Evolutionary conservation across 2,329 filamentous ascomycete species (phyloP).

Genomic region (Verticillium zaregamsianum): DNA sequence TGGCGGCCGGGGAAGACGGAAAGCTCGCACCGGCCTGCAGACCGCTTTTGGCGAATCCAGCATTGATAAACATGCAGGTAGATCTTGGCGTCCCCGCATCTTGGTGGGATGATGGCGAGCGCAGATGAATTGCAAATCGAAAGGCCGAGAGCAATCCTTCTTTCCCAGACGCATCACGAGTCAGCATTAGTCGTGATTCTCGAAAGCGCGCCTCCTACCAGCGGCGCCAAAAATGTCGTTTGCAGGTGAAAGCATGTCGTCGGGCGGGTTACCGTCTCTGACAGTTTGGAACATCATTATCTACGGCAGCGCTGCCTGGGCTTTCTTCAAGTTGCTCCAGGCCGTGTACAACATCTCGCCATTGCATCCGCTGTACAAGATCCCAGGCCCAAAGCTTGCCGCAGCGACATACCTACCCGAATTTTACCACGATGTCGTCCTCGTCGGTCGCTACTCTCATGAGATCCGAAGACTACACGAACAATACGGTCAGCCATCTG

Average conservation of each 20-base stretch:
- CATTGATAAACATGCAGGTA: neutral
- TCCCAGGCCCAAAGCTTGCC: constrained; percentile 32
- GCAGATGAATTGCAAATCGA: neutral
- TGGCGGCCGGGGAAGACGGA: neutral
- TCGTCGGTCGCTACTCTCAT: constrained; percentile 27
- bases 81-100: neutral
- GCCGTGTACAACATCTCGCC: constrained; percentile 32
- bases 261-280: neutral
- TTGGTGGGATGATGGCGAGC: neutral
- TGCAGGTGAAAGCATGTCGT: neutral
- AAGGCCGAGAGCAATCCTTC: neutral
- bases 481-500: constrained; percentile 23
- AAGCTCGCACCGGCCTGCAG: neutral
- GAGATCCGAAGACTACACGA: constrained; percentile 30
- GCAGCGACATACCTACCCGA: constrained; percentile 31
- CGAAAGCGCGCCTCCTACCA: neutral
- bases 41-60: neutral
- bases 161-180: neutral
- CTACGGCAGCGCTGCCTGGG: constrained; percentile 12
- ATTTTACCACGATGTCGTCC: constrained; percentile 31
- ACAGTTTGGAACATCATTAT: neutral
- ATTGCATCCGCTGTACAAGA: constrained; percentile 29
- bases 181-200: neutral
- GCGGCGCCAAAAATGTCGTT: neutral
- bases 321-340: constrained; percentile 21